A percentile compares a stretch with the other conserved stretches of the same genome.
Evolutionary conservation across 1,284 basidiomycete species (phyloP).

Genomic region (Trichosporon ovoides): DNA sequence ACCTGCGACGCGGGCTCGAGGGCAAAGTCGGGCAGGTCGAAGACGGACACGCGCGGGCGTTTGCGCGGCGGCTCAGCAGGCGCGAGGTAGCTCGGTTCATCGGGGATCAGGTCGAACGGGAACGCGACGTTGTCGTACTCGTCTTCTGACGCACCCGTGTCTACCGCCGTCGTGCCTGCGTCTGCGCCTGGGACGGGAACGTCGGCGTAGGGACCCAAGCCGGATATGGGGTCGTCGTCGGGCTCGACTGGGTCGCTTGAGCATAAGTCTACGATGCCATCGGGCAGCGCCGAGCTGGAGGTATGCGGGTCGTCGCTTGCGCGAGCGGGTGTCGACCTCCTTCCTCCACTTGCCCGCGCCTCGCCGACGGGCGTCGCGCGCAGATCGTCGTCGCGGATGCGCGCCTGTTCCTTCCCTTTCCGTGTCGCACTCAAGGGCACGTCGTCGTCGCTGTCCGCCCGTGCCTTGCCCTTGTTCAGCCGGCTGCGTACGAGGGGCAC

Average conservation of each 20-base stretch:
- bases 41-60: neutral
- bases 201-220: neutral
- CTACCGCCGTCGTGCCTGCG: neutral
- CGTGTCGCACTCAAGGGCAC: neutral
- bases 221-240: neutral
- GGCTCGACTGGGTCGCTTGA: neutral
- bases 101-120: constrained; percentile 1
- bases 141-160: neutral
- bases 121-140: constrained; percentile 8
- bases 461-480: neutral
- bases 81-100: neutral
- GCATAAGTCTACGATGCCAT: neutral
- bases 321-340: neutral
- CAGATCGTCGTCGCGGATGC: neutral
- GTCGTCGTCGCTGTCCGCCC: neutral
- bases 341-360: neutral
- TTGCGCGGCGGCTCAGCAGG: neutral
- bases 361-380: neutral
- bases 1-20: constrained; percentile 9
- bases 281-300: neutral
- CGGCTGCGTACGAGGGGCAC: neutral
- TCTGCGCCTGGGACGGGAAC: neutral
- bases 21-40: constrained; percentile 15
- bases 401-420: neutral
- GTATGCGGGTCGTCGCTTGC: neutral